Base-by-base conservation (phyloP, 805 yeast species). In the Dipodascus albidus region DNA sequence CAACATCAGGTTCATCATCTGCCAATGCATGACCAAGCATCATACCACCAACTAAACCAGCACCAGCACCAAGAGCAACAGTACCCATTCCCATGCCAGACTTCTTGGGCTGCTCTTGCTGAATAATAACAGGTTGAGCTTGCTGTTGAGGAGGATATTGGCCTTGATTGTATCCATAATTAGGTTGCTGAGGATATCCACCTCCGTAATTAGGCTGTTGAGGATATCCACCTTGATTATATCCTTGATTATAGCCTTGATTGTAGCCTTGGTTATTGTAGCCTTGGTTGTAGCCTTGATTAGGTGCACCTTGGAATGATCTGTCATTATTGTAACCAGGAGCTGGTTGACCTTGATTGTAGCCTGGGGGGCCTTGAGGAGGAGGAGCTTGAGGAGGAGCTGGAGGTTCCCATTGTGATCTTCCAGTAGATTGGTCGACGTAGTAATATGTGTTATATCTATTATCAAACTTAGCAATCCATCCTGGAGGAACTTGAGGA, bases 361-460 rank as follows among this genome's bases (percentile, higher is more conserved):
- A 38, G 6, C 48, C 51, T 8, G 27, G 23, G 1, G 24, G 14
- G 15, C 3, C 38, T 33, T 11, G 44, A 38, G 44, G 44, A 38
- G 44, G 44, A 38, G 44, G 20, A 38, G 44, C 20, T 4, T 11
- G 14, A 14, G 14, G 93, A 93, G 2, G 81, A 79, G 38, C 83
- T 11, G 44, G 44, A 4, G 44, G 20, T 38, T 38, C 89, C 95
- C 95, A 86, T 67, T 84, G 91, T 0, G 90, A 83, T 55, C 76
- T 68, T 52, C 80, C 79, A 19, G 84, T 75, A 8, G 69, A 61
- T 59, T 83, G 69, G 58, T 84, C 72, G 15, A 86, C 88, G 61
- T 79, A 86, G 63, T 78, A 86, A 82, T 82, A 85, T 2, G 82
- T 77, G 48, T 76, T 73, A 64, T 85, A 85, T 54, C 81, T 74